These are phyloP conservation scores for Nakazawaea wickerhamii DNA, from an alignment of 805 yeast species.

Conservation along the genomic window DNA sequence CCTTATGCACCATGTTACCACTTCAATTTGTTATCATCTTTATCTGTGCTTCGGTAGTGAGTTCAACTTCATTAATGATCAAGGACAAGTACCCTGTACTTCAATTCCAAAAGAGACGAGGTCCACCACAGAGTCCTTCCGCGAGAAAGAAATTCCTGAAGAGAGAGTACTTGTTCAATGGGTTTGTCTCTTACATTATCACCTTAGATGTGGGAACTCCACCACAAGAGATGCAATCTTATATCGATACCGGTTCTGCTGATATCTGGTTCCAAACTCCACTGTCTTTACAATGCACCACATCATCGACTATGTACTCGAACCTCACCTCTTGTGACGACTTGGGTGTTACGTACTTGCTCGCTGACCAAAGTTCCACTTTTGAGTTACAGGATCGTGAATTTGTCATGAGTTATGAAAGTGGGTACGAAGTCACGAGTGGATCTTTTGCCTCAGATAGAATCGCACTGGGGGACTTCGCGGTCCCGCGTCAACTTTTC, in stretches of 20 bases:
- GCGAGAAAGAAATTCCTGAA: neutral
- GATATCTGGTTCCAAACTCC: slow-evolving; percentile 25
- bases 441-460: slow-evolving; percentile 20
- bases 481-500: slow-evolving; percentile 15
- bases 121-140: neutral
- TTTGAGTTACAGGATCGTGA: neutral
- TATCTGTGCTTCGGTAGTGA: neutral
- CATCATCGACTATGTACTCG: slow-evolving; percentile 11
- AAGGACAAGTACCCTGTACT: neutral
- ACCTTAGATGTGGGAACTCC: slow-evolving; percentile 24
- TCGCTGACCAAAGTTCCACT: neutral
- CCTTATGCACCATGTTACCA: neutral
- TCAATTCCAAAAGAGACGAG: neutral
- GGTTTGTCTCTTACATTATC: slow-evolving; percentile 2
- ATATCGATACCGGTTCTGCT: slow-evolving; percentile 27
- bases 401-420: slow-evolving; percentile 4
- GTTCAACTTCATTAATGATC: neutral
- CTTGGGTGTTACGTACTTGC: slow-evolving; percentile 7
- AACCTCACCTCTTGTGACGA: slow-evolving; percentile 12
- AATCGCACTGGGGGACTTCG: slow-evolving; percentile 14
- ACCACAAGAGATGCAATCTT: slow-evolving; percentile 18
- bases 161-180: slow-evolving; percentile 6
- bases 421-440: slow-evolving; percentile 9
- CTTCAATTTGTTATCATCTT: neutral
- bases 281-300: slow-evolving; percentile 11